These are phyloP conservation scores for Ophiostoma perfectum DNA, from an alignment of 2,329 filamentous ascomycete species.

Conservation along the genomic window DNA sequence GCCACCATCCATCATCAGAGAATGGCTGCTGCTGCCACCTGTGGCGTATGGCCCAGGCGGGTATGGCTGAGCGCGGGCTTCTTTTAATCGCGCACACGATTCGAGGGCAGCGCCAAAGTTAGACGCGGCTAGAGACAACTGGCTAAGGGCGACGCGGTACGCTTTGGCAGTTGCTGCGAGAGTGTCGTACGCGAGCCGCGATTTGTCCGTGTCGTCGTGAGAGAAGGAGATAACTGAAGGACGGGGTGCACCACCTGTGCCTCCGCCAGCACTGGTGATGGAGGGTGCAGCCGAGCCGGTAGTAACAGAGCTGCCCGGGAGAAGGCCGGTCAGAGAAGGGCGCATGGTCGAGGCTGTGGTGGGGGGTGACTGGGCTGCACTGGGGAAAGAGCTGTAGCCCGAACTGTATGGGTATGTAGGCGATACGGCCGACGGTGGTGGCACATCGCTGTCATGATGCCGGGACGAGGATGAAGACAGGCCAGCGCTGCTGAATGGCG, in stretches of 20 bases:
- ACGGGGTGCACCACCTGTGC: not conserved
- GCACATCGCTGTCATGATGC: not conserved
- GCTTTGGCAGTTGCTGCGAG: constrained; percentile 57
- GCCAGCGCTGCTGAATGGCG: not conserved
- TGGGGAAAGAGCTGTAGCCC: constrained; percentile 22
- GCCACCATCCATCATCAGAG: constrained; percentile 34
- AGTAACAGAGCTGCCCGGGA: not conserved
- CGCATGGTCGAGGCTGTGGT: constrained; percentile 19
- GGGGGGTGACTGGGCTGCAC: constrained; percentile 18
- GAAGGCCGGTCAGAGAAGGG: constrained; percentile 15
- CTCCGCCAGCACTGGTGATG: not conserved
- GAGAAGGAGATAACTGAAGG: constrained; percentile 31
- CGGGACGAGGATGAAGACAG: constrained; percentile 1
- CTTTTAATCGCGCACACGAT: constrained; percentile 62
- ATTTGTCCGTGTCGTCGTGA: constrained; percentile 57
- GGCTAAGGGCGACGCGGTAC: constrained; percentile 57
- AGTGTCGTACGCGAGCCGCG: constrained; percentile 57
- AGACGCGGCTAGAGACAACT: constrained; percentile 56
- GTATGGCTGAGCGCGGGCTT: constrained; percentile 56
- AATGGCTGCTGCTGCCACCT: constrained; percentile 28
- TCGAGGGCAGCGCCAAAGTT: constrained; percentile 61
- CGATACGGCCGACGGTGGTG: not conserved
- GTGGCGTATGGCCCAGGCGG: constrained; percentile 30
- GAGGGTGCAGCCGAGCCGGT: constrained; percentile 11
- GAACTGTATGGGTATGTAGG: constrained; percentile 13